Base-by-base conservation (phyloP, 768 basidiomycete genomes). In the Dacryopinax spathularia region DNA sequence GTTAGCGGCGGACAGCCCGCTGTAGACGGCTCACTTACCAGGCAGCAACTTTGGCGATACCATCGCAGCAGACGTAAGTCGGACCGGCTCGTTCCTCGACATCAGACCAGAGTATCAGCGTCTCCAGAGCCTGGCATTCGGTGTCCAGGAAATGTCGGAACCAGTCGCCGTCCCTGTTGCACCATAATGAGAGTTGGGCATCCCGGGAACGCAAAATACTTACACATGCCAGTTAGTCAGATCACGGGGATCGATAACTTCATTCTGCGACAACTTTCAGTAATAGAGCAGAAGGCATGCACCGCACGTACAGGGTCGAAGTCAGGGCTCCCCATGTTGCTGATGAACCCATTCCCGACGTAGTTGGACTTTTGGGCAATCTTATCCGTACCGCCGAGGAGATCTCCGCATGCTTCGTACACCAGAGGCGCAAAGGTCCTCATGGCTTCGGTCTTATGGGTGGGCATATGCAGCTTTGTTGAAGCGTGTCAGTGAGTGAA, bases 211-310 rank as follows among this genome's bases (percentile, higher is more conserved):
- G 5, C 22, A 29, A 13, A 10, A 4, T 9, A 6, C 48, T 56
- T 31, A 56, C 48, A 56, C 48, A 31, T 56, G 48, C 48, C 48
- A 56, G 48, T 56, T 56, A 29, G 48, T 56, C 25, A 56, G 48
- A 20, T 56, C 25, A 18, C 48, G 48, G 29, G 48, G 48, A 56
- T 56, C 48, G 25, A 31, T 29, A 18, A 5, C 10, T 29, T 56
- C 48, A 18, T 56, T 31, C 48, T 56, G 25, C 29, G 31, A 29
- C 5, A 9, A 5, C 29, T 6, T 27, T 56, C 25, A 56, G 48
- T 10, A 10, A 6, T 22, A 29, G 10, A 3, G 10, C 18, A 10
- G 9, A 44, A 20, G 48, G 29, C 12, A 10, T 25, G 15, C 7
- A 22, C 43, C 7, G 25, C 12, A 56, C 48, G 25, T 27, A 56